Evolutionary conservation across 2,329 filamentous ascomycete genomes (phyloP), one percentile per base, ranked within the genome.

Genomic region (Trichoderma citrinoviride): DNA sequence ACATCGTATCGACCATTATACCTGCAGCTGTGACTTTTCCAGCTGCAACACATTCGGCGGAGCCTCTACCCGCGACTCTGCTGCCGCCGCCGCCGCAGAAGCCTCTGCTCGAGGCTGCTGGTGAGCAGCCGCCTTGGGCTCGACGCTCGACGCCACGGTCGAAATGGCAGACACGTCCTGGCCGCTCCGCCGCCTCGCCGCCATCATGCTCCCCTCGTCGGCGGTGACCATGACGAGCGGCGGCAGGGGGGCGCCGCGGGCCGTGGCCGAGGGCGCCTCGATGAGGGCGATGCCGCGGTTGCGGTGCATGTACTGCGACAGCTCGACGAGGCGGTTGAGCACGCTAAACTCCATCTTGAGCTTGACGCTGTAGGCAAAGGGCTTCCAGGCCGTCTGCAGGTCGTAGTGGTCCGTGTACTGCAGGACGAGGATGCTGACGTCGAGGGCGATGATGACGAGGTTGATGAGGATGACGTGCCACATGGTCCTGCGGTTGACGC

Each of bases 401-500:
- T 71, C 68, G 65, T 73, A 75, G 8, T 70, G 66, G 14, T 71
- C 67, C 3, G 71, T 53, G 63, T 70, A 75, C 65, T 76, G 71
- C 43, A 76, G 68, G 19, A 47, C 69, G 17, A 76, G 49, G 27
- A 76, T 71, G 25, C 76, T 69, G 23, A 80, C 55, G 65, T 82
- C 79, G 70, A 82, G 74, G 6, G 76, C 47, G 40, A 82, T 73
- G 44, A 80, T 76, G 5, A 77, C 47, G 5, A 79, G 67, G 65
- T 82, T 81, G 44, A 81, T 76, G 19, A 74, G 71, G 14, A 81
- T 75, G 5, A 82, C 70, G 66, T 80, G 78, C 29, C 41, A 40
- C 40, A 68, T 64, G 61, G 70, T 68, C 23, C 57, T 47, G 3
- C 66, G 66, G 5, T 46, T 37, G 15, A 43, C 44, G 55, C 62